phyloP scores from a whole-genome alignment of 495 filamentous ascomycete genomes.

The Neurospora sp. region DNA sequence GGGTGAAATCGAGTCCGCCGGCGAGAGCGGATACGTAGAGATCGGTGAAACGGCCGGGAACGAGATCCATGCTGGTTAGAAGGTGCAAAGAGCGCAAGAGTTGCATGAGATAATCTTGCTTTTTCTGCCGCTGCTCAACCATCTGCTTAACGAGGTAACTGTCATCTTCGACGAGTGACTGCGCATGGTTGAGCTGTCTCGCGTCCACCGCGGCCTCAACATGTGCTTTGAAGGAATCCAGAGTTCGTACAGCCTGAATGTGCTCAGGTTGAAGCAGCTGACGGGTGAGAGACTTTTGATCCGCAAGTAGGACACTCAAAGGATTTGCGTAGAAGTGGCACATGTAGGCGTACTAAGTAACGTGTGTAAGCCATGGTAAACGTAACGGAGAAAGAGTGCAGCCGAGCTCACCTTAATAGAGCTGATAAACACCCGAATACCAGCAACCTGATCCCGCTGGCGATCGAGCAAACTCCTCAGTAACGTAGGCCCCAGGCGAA shows the following conservation, averaged over 20 bases:
- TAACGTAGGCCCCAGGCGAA: conserved; percentile 62
- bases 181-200: conserved; percentile 23
- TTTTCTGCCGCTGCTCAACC: conserved; percentile 10
- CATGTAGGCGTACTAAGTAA: conserved; percentile 77
- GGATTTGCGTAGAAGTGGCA: conserved; percentile 91
- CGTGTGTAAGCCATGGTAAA: not conserved
- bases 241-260: conserved; percentile 63
- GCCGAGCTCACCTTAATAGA: conserved; percentile 60
- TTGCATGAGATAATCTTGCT: conserved; percentile 12
- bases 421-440: conserved; percentile 67
- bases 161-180: conserved; percentile 31
- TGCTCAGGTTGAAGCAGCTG: conserved; percentile 46
- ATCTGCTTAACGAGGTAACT: conserved; percentile 19
- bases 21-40: conserved; percentile 30
- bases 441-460: conserved; percentile 78
- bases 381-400: not conserved
- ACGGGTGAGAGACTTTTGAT: conserved; percentile 17
- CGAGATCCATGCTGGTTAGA: conserved; percentile 5
- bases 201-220: conserved; percentile 32
- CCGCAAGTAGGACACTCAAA: conserved; percentile 54
- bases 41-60: conserved; percentile 19
- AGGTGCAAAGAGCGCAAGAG: conserved; percentile 22
- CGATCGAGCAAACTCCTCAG: conserved; percentile 58
- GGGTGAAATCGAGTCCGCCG: conserved; percentile 20
- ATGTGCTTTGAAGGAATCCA: conserved; percentile 64